Evolutionary conservation across 129 eudicot species (phyloP).

Genomic region (Saposhnikovia divaricata): DNA sequence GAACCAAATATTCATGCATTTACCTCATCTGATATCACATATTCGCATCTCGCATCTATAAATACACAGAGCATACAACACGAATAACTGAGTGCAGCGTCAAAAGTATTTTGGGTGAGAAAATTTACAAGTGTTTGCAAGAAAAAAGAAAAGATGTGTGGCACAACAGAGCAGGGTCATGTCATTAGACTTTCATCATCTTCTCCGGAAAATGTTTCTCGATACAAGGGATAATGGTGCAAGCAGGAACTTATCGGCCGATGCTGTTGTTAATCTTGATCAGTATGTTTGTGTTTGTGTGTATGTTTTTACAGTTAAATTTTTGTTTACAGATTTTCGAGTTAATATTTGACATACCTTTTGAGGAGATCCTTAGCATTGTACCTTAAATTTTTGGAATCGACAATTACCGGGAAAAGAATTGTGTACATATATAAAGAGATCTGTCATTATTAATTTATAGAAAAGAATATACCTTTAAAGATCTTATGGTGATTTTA

Average conservation of each 20-base stretch:
- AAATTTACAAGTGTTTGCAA: neutral
- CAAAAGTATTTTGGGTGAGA: neutral
- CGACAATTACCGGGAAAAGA: neutral
- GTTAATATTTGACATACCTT: neutral
- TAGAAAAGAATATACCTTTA: no score
- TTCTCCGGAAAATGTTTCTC: neutral
- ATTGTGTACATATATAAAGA: no score
- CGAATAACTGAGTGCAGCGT: neutral
- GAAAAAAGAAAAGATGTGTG: slow-evolving; percentile 1
- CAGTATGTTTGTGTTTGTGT: slow-evolving; percentile 28
- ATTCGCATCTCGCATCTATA: neutral
- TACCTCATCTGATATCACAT: neutral
- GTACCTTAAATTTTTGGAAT: neutral
- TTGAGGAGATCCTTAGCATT: neutral
- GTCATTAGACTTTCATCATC: neutral
- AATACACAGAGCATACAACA: neutral
- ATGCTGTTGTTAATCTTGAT: slow-evolving; percentile 47
- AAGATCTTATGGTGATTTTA: neutral
- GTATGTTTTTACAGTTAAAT: neutral
- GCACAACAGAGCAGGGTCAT: slow-evolving; percentile 12
- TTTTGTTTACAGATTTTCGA: neutral
- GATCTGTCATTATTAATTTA: no score
- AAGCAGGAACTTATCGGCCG: slow-evolving; percentile 13
- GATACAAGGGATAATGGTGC: slow-evolving; percentile 10
- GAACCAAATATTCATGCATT: neutral